A percentile compares a stretch with the other conserved stretches of the same genome.
phyloP scores from a whole-genome alignment of 208 protist genomes.

The Leishmania gerbilli region DNA sequence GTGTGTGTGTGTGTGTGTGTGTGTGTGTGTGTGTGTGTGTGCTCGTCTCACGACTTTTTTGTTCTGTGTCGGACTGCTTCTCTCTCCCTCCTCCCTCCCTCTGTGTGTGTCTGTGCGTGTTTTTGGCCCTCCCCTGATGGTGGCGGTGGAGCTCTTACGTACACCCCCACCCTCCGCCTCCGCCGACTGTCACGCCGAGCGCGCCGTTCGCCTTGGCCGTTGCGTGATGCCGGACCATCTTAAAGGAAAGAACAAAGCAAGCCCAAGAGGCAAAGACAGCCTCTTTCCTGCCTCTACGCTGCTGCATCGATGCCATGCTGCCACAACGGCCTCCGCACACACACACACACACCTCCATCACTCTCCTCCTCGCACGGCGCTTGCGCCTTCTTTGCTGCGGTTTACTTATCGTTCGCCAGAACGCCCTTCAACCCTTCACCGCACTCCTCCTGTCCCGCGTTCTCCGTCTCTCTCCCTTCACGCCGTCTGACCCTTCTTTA shows the following conservation, averaged over 20 bases:
- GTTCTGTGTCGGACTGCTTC: not conserved
- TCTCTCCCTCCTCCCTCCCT: not conserved
- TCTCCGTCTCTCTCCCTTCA: not conserved
- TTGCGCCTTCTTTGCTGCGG: not conserved
- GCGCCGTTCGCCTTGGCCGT: not conserved
- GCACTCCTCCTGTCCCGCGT: not conserved
- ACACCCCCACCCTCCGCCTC: not conserved
- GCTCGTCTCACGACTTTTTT: not conserved
- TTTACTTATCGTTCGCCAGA: not conserved
- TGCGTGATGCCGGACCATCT: not conserved
- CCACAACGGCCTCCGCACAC: not conserved
- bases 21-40: not conserved
- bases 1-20: not conserved
- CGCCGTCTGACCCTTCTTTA: not conserved
- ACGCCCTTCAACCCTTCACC: not conserved
- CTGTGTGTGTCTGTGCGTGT: not conserved
- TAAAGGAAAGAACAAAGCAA: not conserved
- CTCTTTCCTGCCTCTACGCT: not conserved
- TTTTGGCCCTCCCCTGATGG: not conserved
- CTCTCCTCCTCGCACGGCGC: not conserved
- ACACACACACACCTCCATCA: not conserved
- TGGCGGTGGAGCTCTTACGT: not conserved
- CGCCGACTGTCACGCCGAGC: not conserved
- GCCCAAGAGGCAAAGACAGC: not conserved
- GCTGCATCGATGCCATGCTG: not conserved